These are phyloP conservation scores for Cladophialophora bantiana DNA, from an alignment of 2,329 filamentous ascomycete species.

Conservation along the genomic window DNA sequence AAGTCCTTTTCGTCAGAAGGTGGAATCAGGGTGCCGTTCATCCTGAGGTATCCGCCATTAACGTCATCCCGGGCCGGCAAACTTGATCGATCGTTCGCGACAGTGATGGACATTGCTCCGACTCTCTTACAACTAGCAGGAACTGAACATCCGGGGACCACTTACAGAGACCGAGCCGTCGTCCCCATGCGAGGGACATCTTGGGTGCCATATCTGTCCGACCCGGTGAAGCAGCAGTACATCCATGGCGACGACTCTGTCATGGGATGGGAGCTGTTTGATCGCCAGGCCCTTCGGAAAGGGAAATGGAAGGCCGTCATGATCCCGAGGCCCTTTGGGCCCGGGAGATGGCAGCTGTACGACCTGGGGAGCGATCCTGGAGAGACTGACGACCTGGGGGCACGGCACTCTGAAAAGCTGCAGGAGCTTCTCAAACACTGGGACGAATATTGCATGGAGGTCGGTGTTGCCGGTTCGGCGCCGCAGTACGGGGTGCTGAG, in stretches of 20 bases:
- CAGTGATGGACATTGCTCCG: constrained; percentile 49
- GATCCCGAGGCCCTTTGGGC: constrained; percentile 70
- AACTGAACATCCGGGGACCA: constrained; percentile 43
- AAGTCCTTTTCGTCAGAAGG: constrained; percentile 43
- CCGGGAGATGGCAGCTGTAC: constrained; percentile 70
- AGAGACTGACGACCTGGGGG: constrained; percentile 75
- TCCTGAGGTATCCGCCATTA: constrained; percentile 33
- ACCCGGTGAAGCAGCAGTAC: constrained; percentile 21
- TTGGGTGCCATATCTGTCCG: constrained; percentile 45
- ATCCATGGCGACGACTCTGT: constrained; percentile 43
- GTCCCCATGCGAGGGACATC: constrained; percentile 45
- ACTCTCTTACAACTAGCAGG: constrained; percentile 49
- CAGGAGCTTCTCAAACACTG: constrained; percentile 60
- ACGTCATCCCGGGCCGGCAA: constrained; percentile 38
- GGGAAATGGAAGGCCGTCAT: constrained; percentile 89
- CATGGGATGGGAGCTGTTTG: constrained; percentile 48
- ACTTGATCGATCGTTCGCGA: constrained; percentile 44
- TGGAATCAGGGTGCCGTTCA: constrained; percentile 42
- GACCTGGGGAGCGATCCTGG: constrained; percentile 77
- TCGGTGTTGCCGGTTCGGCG: constrained; percentile 53
- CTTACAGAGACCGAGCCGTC: constrained; percentile 44
- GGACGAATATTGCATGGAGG: constrained; percentile 66
- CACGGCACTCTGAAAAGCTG: constrained; percentile 52
- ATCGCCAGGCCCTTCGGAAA: constrained; percentile 68
- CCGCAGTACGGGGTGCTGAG: constrained; percentile 26